Evolutionary conservation across 2,329 filamentous ascomycete genomes (phyloP), one percentile per base, ranked within the genome.

Genomic region (Fusarium goolgardi): DNA sequence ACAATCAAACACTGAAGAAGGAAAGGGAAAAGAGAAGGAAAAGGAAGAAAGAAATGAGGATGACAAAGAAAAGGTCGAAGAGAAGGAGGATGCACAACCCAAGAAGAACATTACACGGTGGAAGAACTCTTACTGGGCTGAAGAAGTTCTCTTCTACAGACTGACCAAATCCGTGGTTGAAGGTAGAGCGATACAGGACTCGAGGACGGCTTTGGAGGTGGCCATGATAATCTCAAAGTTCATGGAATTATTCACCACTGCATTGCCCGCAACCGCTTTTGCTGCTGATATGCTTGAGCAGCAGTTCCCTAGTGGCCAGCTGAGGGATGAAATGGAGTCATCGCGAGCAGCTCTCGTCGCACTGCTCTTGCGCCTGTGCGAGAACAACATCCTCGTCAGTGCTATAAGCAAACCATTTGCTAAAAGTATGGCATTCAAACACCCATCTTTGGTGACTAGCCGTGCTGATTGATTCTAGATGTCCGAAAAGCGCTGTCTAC

Each of bases 81-180:
- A 50, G 7, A 51, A 65, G 10, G 69, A 71, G 54, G 63, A 70
- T 12, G 43, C 71, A 16, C 64, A 75, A 21, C 59, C 55, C 15
- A 63, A 71, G 16, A 23, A 63, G 25, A 56, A 37, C 1, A 58
- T 69, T 6, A 71, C 75, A 31, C 77, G 83, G 63, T 90, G 88
- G 87, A 80, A 77, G 52, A 85, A 78, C 75, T 89, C 87, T 1
- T 88, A 86, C 66, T 81, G 81, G 62, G 78, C 91, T 1, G 96
- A 99, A 77, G 97, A 97, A 80, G 90, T 96, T 51, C 92, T 98
- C 79, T 91, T 97, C 75, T 96, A 97, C 78, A 90, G 94, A 5
- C 93, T 99, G 51, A 93, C 93, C 4, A 97, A 96, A 79, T 91
- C 90, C 0, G 94, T 98, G 51, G 91, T 84, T 2, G 81, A 86